phyloP scores from a whole-genome alignment of 345 rosid genomes.

The Triadica sebifera region DNA sequence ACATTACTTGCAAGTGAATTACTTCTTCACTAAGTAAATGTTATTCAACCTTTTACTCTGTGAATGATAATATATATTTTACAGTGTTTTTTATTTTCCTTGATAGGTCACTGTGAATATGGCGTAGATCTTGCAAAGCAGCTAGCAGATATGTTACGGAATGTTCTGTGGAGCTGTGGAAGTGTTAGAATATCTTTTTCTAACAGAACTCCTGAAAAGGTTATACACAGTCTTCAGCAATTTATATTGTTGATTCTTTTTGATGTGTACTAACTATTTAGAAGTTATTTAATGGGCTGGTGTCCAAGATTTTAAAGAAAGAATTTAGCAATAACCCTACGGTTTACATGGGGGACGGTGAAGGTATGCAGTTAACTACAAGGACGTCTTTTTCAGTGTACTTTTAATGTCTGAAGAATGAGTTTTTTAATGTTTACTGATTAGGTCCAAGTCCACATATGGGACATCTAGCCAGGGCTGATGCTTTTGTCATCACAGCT shows the following conservation, averaged over 20 bases:
- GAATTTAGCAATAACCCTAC: slow-evolving; percentile 23
- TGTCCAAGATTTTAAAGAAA: slow-evolving; percentile 15
- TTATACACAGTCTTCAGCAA: background rate
- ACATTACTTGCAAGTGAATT: background rate
- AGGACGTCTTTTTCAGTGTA: background rate
- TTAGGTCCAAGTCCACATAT: slow-evolving; percentile 34
- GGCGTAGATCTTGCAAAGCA: slow-evolving; percentile 28
- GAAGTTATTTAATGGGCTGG: slow-evolving; percentile 11
- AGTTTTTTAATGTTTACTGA: background rate
- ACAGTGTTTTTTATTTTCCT: background rate
- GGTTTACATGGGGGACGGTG: slow-evolving; percentile 34
- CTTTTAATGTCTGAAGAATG: background rate
- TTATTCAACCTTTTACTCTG: background rate
- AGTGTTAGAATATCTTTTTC: slow-evolving; percentile 32
- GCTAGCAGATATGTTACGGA: slow-evolving; percentile 21
- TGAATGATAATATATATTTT: background rate
- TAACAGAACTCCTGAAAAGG: slow-evolving; percentile 33
- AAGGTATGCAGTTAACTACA: slow-evolving; percentile 18
- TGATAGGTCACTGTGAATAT: slow-evolving; percentile 27
- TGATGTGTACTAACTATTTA: slow-evolving; percentile 5
- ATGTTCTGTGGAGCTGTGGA: slow-evolving; percentile 40
- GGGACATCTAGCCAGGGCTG: slow-evolving; percentile 37
- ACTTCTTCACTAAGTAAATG: no score
- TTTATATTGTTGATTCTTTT: slow-evolving; percentile 3
- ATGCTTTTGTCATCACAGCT: slow-evolving; percentile 35